These are phyloP conservation scores for Pseudofabraea citricarpa DNA, from an alignment of 2,329 filamentous ascomycete genomes.

Conservation along the genomic window DNA sequence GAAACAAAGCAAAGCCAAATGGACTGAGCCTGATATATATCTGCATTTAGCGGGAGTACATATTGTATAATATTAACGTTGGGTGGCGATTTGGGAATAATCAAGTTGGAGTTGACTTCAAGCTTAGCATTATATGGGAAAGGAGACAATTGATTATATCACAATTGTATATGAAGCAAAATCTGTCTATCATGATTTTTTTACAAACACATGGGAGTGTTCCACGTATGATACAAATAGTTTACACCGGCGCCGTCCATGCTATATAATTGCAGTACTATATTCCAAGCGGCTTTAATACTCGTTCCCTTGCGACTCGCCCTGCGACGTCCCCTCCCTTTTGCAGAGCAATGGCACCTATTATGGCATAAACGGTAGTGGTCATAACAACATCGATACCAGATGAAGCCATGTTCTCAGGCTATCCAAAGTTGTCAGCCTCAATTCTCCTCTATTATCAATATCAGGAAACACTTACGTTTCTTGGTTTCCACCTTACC, in stretches of 20 bases:
- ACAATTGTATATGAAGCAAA: too few species aligned
- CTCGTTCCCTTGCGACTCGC: slow-evolving; percentile 66
- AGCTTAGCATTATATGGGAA: too few species aligned
- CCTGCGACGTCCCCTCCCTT: slow-evolving; percentile 75
- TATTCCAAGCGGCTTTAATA: slow-evolving; percentile 28
- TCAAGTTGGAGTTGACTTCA: too few species aligned
- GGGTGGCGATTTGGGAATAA: too few species aligned
- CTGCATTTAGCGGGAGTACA: too few species aligned
- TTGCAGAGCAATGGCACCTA: slow-evolving; percentile 87
- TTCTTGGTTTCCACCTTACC: slow-evolving; percentile 81
- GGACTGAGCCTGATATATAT: too few species aligned
- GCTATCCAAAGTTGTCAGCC: slow-evolving; percentile 34
- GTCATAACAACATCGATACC: slow-evolving; percentile 72
- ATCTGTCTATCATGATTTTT: too few species aligned
- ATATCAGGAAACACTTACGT: slow-evolving; percentile 49
- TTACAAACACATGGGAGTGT: background rate
- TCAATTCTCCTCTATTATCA: slow-evolving; percentile 3
- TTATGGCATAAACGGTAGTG: slow-evolving; percentile 75
- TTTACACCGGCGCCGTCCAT: slow-evolving; percentile 17
- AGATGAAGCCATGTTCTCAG: slow-evolving; percentile 64
- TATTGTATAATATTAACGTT: too few species aligned
- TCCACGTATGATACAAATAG: slow-evolving; percentile 20
- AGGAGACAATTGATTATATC: too few species aligned
- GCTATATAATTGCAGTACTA: slow-evolving; percentile 16
- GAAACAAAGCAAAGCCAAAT: too few species aligned